Evolutionary conservation across 1,284 basidiomycete genomes (phyloP), one percentile per base, ranked within the genome.

Genomic region (Fomitopsis pinicola): DNA sequence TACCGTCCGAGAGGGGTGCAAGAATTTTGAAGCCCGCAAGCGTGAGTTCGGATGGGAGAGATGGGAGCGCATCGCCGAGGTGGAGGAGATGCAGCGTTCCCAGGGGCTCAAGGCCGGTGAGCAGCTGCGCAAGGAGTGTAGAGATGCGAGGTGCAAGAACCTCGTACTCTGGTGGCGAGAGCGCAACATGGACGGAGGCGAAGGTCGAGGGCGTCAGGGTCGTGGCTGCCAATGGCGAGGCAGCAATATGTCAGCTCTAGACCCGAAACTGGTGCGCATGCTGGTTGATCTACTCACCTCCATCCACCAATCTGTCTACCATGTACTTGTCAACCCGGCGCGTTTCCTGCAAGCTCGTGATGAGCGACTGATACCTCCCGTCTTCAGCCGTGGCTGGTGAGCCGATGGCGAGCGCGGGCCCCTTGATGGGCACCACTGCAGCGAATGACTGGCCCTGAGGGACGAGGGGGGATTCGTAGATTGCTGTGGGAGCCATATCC

Each of bases 271-370:
- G 54, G 22, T 22, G 22, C 22, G 2, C 54, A 62, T n/a, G 63
- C 48, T 60, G 58, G 48, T 58, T 58, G 62, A 30, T 56, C 60
- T 36, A 73, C 77, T 54, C 69, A 92, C 91, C 91, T 79, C 82
- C 80, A 72, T 90, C 91, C 22, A 92, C 76, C 60, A 93, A 74
- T 64, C 91, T 80, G 71, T 93, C 91, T 38, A 92, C 75, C 77
- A 93, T 84, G 70, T 91, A 85, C 66, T 81, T 85, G 67, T 92
- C 89, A 45, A 91, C 85, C 42, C 74, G 71, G 62, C 81, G 73
- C 17, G 78, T 71, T 60, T 74, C 71, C 73, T 85, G 82, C 57
- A 92, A 75, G 61, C 80, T 77, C 3, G 83, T 79, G 57, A 92
- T 80, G 61, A 90, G 73, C 5, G 80, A 75, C 70, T 92, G 91